These are phyloP conservation scores for Boletus vinaceobasis DNA, from an alignment of 768 basidiomycete genomes.

Conservation along the genomic window DNA sequence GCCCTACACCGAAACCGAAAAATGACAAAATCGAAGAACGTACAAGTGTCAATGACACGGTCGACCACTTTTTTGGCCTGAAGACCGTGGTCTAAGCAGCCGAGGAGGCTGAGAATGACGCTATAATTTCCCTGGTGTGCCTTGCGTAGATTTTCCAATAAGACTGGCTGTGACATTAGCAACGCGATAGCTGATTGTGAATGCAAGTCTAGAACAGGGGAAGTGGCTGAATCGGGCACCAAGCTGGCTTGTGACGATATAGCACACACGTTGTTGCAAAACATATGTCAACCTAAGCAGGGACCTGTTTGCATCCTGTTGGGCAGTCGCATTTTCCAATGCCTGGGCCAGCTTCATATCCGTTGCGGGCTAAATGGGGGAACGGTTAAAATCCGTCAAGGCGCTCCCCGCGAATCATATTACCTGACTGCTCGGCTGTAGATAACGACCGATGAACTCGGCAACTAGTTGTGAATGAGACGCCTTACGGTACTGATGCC, in stretches of 20 bases:
- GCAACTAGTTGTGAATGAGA: not conserved
- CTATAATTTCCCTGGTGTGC: slow-evolving; percentile 93
- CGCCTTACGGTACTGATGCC: slow-evolving; percentile 49
- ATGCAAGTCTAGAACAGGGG: slow-evolving; percentile 51
- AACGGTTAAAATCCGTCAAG: slow-evolving; percentile 8
- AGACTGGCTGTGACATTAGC: slow-evolving; percentile 71
- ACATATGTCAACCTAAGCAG: slow-evolving; percentile 76
- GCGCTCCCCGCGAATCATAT: not conserved
- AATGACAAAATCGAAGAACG: slow-evolving; percentile 17
- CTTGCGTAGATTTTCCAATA: slow-evolving; percentile 84
- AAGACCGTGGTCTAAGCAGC: slow-evolving; percentile 86
- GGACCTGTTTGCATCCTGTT: slow-evolving; percentile 75
- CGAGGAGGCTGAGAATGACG: slow-evolving; percentile 84
- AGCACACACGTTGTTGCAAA: slow-evolving; percentile 65
- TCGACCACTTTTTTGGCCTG: slow-evolving; percentile 89
- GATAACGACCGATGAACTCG: slow-evolving; percentile 2
- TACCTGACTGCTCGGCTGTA: slow-evolving; percentile 31
- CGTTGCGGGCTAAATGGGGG: slow-evolving; percentile 35
- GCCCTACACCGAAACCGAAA: not conserved
- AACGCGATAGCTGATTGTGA: slow-evolving; percentile 82
- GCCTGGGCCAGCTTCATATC: slow-evolving; percentile 60
- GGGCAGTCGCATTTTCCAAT: slow-evolving; percentile 71
- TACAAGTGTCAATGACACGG: slow-evolving; percentile 75
- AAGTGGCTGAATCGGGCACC: not conserved
- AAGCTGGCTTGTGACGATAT: not conserved